Conservation (phyloP, 2,329 filamentous ascomycete genomes). For the Venturiaceae sp. region DNA sequence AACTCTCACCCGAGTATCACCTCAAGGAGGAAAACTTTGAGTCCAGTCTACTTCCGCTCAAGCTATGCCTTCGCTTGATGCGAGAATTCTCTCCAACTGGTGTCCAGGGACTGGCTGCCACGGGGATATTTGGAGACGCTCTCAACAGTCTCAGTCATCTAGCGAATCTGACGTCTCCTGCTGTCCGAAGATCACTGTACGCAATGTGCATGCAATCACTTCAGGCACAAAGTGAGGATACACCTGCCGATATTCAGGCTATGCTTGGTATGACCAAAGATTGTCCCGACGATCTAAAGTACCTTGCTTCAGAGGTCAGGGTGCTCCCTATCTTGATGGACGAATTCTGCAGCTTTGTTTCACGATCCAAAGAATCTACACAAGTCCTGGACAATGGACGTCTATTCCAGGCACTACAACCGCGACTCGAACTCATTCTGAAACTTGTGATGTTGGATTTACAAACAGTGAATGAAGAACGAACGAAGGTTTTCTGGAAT, state of each 20-base stretch:
- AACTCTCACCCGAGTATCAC: not conserved
- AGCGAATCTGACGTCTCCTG: not conserved
- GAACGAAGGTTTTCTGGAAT: conserved; percentile 61
- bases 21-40: not conserved
- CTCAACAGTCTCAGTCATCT: not conserved
- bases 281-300: conserved; percentile 6
- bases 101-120: not conserved
- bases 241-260: conserved; percentile 1
- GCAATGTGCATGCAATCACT: not conserved
- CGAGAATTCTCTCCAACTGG: not conserved
- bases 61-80: conserved; percentile 3
- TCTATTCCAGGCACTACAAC: conserved; percentile 14
- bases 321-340: conserved; percentile 23
- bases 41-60: conserved; percentile 1
- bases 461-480: conserved; percentile 49
- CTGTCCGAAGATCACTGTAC: not conserved
- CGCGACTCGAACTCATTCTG: conserved; percentile 44
- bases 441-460: conserved; percentile 53
- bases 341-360: conserved; percentile 27
- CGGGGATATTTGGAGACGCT: not conserved
- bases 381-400: not conserved
- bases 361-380: not conserved
- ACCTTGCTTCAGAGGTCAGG: conserved; percentile 18
- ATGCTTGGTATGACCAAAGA: conserved; percentile 2
- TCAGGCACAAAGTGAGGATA: not conserved